A percentile compares a stretch with the other conserved stretches of the same genome.
These are phyloP conservation scores for Botrytis medusae DNA, from an alignment of 2,329 filamentous ascomycete genomes.

Conservation along the genomic window DNA sequence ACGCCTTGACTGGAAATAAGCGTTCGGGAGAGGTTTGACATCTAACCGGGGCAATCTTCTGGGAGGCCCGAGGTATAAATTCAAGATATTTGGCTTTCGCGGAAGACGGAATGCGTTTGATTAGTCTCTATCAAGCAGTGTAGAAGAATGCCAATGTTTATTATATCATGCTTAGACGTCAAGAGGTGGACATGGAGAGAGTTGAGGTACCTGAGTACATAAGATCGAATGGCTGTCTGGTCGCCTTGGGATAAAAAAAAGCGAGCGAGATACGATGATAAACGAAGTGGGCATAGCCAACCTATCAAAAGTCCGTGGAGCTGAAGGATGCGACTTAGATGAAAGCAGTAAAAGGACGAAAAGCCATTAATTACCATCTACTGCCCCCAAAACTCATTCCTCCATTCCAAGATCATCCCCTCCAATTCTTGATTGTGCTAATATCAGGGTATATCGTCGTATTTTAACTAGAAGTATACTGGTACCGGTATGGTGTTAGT, in stretches of 20 bases:
- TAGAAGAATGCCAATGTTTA: conserved; percentile 2
- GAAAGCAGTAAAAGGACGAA: background rate
- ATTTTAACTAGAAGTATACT: background rate
- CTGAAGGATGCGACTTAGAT: background rate
- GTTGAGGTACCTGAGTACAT: background rate
- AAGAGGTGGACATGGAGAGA: conserved; percentile 6
- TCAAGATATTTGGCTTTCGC: conserved; percentile 11
- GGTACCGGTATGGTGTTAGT: background rate
- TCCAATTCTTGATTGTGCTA: background rate
- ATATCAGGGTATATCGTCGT: background rate
- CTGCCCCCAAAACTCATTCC: background rate
- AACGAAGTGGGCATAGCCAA: no score
- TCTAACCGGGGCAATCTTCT: background rate
- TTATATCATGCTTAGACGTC: background rate
- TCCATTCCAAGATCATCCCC: background rate
- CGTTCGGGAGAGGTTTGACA: conserved; percentile 12
- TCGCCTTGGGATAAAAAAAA: background rate
- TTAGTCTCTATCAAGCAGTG: background rate
- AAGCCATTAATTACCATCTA: background rate
- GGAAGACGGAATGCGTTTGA: conserved; percentile 14
- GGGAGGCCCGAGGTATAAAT: background rate
- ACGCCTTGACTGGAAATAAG: conserved; percentile 8
- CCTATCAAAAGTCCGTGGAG: background rate
- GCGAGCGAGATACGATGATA: background rate
- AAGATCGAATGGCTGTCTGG: background rate